Evolutionary conservation across 768 basidiomycete genomes (phyloP).

Genomic region (Chalciporus sphaerocephalus): DNA sequence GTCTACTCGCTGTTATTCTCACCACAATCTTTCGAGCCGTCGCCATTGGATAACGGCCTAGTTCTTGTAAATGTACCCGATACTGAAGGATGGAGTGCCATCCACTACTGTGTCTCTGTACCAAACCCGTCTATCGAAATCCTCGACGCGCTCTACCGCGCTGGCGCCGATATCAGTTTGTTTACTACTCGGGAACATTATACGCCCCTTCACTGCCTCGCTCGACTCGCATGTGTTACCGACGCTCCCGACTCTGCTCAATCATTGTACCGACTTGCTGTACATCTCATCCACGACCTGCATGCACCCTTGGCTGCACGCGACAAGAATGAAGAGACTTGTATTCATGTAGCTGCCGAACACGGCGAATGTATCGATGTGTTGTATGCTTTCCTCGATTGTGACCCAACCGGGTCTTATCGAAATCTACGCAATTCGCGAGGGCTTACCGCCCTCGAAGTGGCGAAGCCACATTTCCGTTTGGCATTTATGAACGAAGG

Average conservation of each 20-base stretch:
- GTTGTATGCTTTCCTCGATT: constrained; percentile 59
- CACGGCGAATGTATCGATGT: constrained; percentile 63
- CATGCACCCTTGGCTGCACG: constrained; percentile 63
- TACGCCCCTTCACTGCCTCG: constrained; percentile 67
- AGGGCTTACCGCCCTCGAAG: constrained; percentile 66
- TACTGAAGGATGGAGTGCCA: constrained; percentile 63
- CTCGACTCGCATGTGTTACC: constrained; percentile 35
- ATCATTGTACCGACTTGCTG: constrained; percentile 52
- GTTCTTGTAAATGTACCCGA: constrained; percentile 68
- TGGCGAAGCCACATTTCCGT: constrained; percentile 65
- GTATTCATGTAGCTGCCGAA: constrained; percentile 76
- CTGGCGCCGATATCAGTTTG: constrained; percentile 69
- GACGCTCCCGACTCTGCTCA: constrained; percentile 34
- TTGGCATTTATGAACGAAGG: constrained; percentile 52
- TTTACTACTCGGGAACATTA: constrained; percentile 63
- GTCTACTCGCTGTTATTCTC: constrained; percentile 55
- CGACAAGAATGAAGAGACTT: constrained; percentile 69
- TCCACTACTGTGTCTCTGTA: constrained; percentile 64
- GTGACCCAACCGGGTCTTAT: constrained; percentile 52
- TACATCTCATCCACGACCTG: constrained; percentile 67
- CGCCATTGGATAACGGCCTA: constrained; percentile 35
- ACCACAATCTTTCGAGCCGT: constrained; percentile 41
- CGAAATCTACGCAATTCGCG: constrained; percentile 62
- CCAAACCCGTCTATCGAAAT: constrained; percentile 54
- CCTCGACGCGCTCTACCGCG: constrained; percentile 68